A percentile compares a stretch with the other conserved stretches of the same genome.
Conservation (phyloP, 2,329 filamentous ascomycete species). For the Cladosporium sp. region DNA sequence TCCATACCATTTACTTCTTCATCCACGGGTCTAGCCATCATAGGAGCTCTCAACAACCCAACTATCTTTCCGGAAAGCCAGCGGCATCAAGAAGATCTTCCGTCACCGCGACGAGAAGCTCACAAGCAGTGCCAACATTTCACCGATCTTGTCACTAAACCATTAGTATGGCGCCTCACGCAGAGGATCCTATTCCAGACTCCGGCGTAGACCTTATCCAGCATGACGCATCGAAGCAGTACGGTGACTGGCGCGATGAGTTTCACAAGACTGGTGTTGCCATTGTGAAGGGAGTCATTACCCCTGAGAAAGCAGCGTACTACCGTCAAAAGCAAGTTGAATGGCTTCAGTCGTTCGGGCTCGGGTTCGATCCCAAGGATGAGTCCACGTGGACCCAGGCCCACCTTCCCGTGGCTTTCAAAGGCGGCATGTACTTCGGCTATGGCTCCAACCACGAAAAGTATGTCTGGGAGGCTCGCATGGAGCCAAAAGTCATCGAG, state of each 20-base stretch:
- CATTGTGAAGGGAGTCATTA: conserved; percentile 25
- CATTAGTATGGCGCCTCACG: conserved; percentile 14
- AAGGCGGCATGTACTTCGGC: conserved; percentile 40
- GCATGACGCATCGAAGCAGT: conserved; percentile 14
- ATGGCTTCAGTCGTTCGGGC: conserved; percentile 27
- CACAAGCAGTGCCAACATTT: too few species aligned
- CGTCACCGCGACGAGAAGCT: too few species aligned
- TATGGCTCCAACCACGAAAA: conserved; percentile 39
- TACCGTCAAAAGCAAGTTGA: conserved; percentile 28
- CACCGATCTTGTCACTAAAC: background rate
- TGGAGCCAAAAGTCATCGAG: conserved; percentile 36
- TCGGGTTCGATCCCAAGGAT: conserved; percentile 28
- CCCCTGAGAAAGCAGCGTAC: conserved; percentile 22
- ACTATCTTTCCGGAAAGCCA: too few species aligned
- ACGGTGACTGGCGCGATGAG: conserved; percentile 29
- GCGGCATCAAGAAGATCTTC: too few species aligned
- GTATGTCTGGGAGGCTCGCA: conserved; percentile 39
- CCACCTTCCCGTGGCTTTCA: conserved; percentile 39
- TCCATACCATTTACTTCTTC: too few species aligned
- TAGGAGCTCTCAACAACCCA: too few species aligned
- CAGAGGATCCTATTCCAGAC: conserved; percentile 15
- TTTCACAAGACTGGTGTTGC: conserved; percentile 26
- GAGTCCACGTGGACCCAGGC: conserved; percentile 38
- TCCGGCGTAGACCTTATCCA: conserved; percentile 18
- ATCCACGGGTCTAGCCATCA: too few species aligned